Evolutionary conservation across 345 rosid species (phyloP), one percentile per base, ranked within the genome.

Genomic region (Dipteronia sinensis): DNA sequence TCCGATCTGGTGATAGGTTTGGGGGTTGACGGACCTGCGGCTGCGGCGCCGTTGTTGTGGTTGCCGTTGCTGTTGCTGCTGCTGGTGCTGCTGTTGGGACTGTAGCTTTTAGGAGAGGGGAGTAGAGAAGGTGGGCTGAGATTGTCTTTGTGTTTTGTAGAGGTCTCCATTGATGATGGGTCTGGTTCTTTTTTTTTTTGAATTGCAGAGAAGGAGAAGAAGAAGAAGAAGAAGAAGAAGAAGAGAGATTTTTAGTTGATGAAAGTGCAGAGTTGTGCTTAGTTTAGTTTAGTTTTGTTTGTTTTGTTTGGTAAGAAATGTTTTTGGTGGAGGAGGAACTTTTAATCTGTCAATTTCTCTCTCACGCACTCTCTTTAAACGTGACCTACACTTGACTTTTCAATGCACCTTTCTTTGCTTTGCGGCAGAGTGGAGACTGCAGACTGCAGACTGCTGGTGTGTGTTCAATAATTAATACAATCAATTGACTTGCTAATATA

Each of bases 1-100:
- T 96, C 99, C 87, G 98, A 91, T 91, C 98, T 91, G 71, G 90
- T 83, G 38, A 92, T 81, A 56, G 92, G 85, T 44, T 78, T 86
- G 51, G 97, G 90, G 19, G 71, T 46, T 55, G 81, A 46, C 73
- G 87, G 75, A 79, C 76, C 78, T 79, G 72, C 79, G 68, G 75
- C 47, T 0, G 22, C 34, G 69, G 66, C 79, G 76, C 19, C 72
- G 79, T 55, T 76, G 64, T 42, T 74, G 78, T 29, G 76, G 85
- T 68, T 83, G 73, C 79, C 34, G 38, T 34, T 78, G 65, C 80
- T 78, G 81, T 68, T 80, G 77, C 77, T 78, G 77, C 61, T 83
- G 74, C 79, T 82, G 76, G 73, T 73, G 85, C 72, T 73, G 74
- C 85, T 83, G 79, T 71, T 80, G 19, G 82, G 77, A 80, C 85